Evolutionary conservation across 2,329 filamentous ascomycete genomes (phyloP).

Genomic region (Septoria petroselini): DNA sequence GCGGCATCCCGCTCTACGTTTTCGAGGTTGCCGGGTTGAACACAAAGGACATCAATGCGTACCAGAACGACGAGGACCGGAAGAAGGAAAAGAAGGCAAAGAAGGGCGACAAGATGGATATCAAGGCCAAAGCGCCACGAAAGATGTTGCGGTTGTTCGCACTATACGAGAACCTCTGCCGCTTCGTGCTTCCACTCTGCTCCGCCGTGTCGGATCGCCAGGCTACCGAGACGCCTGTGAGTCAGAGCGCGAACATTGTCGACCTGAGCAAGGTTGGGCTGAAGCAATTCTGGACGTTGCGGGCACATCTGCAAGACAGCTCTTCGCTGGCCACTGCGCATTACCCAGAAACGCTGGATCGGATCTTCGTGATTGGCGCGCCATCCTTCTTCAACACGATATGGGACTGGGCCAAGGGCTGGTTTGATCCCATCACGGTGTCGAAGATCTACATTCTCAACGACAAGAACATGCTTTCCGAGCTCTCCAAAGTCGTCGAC

Average conservation of each 20-base stretch:
- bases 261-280: conserved; percentile 84
- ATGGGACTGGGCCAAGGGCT: conserved; percentile 92
- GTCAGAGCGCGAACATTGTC: conserved; percentile 90
- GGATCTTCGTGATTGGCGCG: conserved; percentile 84
- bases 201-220: conserved; percentile 70
- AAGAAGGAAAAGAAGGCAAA: conserved; percentile 42
- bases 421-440: conserved; percentile 85
- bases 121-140: conserved; percentile 64
- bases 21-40: conserved; percentile 83
- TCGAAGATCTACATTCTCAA: conserved; percentile 93
- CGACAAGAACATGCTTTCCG: conserved; percentile 68
- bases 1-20: conserved; percentile 88
- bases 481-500: conserved; percentile 78
- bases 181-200: conserved; percentile 82
- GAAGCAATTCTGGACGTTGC: conserved; percentile 94
- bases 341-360: conserved; percentile 89
- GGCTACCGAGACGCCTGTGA: conserved; percentile 77
- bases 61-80: conserved; percentile 65
- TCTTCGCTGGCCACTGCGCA: conserved; percentile 84
- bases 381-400: conserved; percentile 89
- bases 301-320: conserved; percentile 89
- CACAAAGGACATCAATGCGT: conserved; percentile 73
- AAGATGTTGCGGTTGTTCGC: conserved; percentile 85
- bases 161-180: conserved; percentile 86
- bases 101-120: conserved; percentile 33